Conservation (phyloP, 2,329 filamentous ascomycete species). For the Colletotrichum sp. region DNA sequence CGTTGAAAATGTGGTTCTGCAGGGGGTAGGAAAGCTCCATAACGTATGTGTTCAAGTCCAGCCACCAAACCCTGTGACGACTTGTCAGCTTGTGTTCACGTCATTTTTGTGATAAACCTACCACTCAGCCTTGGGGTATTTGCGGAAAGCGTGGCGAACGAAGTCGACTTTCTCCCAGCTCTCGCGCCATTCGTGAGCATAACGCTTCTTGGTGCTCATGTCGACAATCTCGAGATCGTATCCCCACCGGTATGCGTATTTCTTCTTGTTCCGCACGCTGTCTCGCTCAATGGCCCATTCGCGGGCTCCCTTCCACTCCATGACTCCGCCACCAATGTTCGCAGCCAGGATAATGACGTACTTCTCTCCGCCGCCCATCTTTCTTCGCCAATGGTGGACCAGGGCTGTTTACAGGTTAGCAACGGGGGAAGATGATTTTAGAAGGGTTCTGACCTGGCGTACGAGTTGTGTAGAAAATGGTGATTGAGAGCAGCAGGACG, state of each 20-base stretch:
- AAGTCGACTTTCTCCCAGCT: constrained; percentile 99
- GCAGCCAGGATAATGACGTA: constrained; percentile 93
- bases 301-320: constrained; percentile 97
- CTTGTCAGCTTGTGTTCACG: neutral
- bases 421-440: neutral
- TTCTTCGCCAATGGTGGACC: constrained; percentile 71
- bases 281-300: constrained; percentile 99
- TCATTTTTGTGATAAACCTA: constrained; percentile 49
- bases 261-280: constrained; percentile 93
- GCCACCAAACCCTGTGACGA: constrained; percentile 89
- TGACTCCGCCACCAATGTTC: constrained; percentile 94
- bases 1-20: constrained; percentile 87
- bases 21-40: constrained; percentile 95
- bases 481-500: constrained; percentile 63
- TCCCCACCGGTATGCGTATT: constrained; percentile 86
- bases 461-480: constrained; percentile 77
- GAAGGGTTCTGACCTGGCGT: constrained; percentile 54
- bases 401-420: constrained; percentile 47
- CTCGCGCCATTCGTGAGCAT: constrained; percentile 98
- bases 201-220: constrained; percentile 98
- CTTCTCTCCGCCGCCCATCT: constrained; percentile 85
- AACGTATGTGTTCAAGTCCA: constrained; percentile 95
- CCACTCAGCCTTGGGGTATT: constrained; percentile 97
- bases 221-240: constrained; percentile 97
- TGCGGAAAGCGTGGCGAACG: constrained; percentile 84